phyloP scores from a whole-genome alignment of 2,329 filamentous ascomycete species.

The Thermothelomyces thermophilus region DNA sequence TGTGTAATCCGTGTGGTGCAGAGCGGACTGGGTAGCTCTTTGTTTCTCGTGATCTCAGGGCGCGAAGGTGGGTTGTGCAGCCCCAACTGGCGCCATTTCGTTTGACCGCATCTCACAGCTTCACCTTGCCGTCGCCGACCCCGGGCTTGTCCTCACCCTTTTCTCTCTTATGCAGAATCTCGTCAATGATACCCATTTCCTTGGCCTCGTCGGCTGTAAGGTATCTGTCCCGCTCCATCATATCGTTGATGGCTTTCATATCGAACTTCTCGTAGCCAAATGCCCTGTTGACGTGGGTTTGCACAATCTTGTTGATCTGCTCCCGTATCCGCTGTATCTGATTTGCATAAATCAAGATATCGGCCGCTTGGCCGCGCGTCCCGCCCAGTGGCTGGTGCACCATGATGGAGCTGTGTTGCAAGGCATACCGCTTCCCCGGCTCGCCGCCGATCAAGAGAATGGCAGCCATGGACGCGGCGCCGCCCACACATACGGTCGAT shows the following conservation, averaged over 20 bases:
- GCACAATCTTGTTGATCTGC: slow-evolving; percentile 86
- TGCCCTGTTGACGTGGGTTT: slow-evolving; percentile 72
- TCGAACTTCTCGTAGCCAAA: slow-evolving; percentile 69
- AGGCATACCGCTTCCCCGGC: slow-evolving; percentile 74
- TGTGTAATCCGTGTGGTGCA: no score
- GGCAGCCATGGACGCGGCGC: slow-evolving; percentile 92
- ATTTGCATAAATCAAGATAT: slow-evolving; percentile 95
- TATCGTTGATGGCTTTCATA: slow-evolving; percentile 76
- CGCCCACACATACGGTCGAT: slow-evolving; percentile 89
- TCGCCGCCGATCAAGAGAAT: slow-evolving; percentile 81
- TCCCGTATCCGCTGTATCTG: slow-evolving; percentile 84
- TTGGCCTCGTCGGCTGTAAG: slow-evolving; percentile 82
- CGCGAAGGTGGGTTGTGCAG: not conserved
- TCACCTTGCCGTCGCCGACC: slow-evolving; percentile 14
- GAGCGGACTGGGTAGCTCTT: no score
- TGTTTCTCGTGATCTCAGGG: not conserved
- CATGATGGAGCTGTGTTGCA: slow-evolving; percentile 95
- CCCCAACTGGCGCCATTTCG: slow-evolving; percentile 19
- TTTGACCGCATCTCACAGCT: slow-evolving; percentile 15
- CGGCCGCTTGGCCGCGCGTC: slow-evolving; percentile 58
- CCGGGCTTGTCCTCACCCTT: slow-evolving; percentile 35
- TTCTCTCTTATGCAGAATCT: slow-evolving; percentile 66
- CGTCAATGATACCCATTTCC: slow-evolving; percentile 85
- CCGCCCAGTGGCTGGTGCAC: slow-evolving; percentile 88
- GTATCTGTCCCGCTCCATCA: slow-evolving; percentile 97